Evolutionary conservation across 2,329 filamentous ascomycete genomes (phyloP), one percentile per base, ranked within the genome.

Genomic region (Achaetomium macrosporum): DNA sequence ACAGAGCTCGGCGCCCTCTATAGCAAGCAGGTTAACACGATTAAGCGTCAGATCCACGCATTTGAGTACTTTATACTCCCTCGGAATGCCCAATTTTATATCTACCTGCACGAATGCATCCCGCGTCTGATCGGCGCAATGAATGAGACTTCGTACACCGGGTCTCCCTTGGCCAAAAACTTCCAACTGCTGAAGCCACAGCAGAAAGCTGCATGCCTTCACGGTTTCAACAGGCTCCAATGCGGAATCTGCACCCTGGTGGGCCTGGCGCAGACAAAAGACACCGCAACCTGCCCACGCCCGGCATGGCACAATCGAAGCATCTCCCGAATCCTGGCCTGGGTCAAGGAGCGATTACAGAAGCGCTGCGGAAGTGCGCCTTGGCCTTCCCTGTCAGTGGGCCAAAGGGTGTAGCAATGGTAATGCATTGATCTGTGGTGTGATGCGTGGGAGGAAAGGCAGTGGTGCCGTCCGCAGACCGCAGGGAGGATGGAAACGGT

Each of bases 221-320:
- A 54, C 6, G 55, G 55, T 2, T 54, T 57, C 25, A 25, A 29
- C 12, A 37, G 40, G 6, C 29, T 57, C 1, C 35, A 36, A 1
- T 57, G 51, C 37, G 55, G 51, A 13, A 52, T 54, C 16, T 50
- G 42, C 37, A 50, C 9, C 55, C 51, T 13, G 55, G 55, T 1
- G 51, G 55, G 16, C 55, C 51, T 13, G 55, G 55, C 1, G 55
- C 55, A 3, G 55, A 51, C 5, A 57, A 57, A 16, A 57, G 51
- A 0, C 49, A 54, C n/a, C 50, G 49, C 41, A 54, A 57, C 36
- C 25, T 57, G 1, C 51, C 54, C 17, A 50, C 47, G 9, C 45
- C 49, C 11, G 46, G 36, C 9, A 53, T 53, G 46, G 51, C 51
- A 2, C 51, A 53, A 13, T 49, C 36, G 1, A 20, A 36, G 19